These are phyloP conservation scores for Gillenia trifoliata DNA, from an alignment of 306 rosid species.

Conservation along the genomic window DNA sequence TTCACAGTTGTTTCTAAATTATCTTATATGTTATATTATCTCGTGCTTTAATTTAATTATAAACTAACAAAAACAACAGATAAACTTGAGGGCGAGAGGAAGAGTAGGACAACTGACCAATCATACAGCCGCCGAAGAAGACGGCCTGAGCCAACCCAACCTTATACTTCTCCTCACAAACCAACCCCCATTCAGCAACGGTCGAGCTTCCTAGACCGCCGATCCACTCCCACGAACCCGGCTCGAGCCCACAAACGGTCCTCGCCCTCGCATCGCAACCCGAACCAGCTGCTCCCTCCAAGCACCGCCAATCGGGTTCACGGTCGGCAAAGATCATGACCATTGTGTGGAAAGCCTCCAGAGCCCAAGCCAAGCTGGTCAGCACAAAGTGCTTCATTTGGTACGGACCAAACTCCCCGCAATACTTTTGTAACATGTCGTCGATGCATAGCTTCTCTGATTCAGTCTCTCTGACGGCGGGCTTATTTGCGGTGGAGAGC, in stretches of 20 bases:
- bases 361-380: slow-evolving; percentile 83
- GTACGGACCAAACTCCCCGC: slow-evolving; percentile 91
- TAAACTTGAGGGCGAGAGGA: background rate
- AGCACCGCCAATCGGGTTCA: slow-evolving; percentile 62
- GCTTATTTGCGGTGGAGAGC: background rate
- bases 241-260: slow-evolving; percentile 39
- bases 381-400: slow-evolving; percentile 73
- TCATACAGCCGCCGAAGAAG: slow-evolving; percentile 94
- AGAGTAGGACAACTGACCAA: slow-evolving; percentile 49
- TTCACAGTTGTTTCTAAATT: background rate
- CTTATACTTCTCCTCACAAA: slow-evolving; percentile 71
- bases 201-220: slow-evolving; percentile 40
- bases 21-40: background rate
- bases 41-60: background rate
- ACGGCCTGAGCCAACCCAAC: slow-evolving; percentile 83
- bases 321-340: slow-evolving; percentile 87
- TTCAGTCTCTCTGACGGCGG: background rate
- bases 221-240: slow-evolving; percentile 76
- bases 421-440: slow-evolving; percentile 60
- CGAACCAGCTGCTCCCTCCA: background rate
- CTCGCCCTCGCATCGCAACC: slow-evolving; percentile 27
- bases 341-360: slow-evolving; percentile 93
- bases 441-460: slow-evolving; percentile 55
- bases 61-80: background rate
- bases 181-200: slow-evolving; percentile 63